Conservation (phyloP, 495 filamentous ascomycete genomes). For the Xylaria telfairii region DNA sequence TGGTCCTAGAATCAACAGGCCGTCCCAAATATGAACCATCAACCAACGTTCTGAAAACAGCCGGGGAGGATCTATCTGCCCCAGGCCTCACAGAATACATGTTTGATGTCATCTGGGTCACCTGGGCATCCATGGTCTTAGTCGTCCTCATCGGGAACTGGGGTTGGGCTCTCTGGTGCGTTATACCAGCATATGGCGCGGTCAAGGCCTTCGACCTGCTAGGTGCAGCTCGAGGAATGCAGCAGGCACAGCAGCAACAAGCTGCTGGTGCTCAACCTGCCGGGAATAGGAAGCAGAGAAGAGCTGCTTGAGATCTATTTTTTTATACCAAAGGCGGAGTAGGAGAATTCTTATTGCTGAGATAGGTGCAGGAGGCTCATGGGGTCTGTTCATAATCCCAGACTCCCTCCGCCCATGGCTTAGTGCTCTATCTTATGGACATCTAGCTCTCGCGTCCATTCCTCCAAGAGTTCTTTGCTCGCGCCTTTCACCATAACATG, state of each 20-base stretch:
- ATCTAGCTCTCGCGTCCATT: conserved; percentile 62
- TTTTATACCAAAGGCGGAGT: neutral
- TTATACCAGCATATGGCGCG: conserved; percentile 72
- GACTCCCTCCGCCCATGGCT: neutral
- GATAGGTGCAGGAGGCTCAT: neutral
- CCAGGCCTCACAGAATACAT: conserved; percentile 94
- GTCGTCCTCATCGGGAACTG: conserved; percentile 75
- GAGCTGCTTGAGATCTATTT: conserved; percentile 39
- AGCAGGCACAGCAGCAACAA: conserved; percentile 43
- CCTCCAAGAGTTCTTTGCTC: conserved; percentile 60
- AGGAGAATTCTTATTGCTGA: neutral
- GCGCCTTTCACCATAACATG: conserved; percentile 68
- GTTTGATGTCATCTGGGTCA: conserved; percentile 96
- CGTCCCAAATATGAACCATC: conserved; percentile 71
- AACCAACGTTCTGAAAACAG: conserved; percentile 70
- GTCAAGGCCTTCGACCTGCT: conserved; percentile 73
- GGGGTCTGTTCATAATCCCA: neutral
- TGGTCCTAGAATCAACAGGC: conserved; percentile 79
- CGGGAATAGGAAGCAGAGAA: conserved; percentile 59
- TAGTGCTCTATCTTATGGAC: conserved; percentile 38
- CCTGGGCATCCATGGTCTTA: conserved; percentile 70
- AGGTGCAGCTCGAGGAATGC: conserved; percentile 64
- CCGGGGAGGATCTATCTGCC: conserved; percentile 88
- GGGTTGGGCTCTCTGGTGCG: conserved; percentile 75
- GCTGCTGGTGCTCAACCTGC: conserved; percentile 40